Base-by-base conservation (phyloP, 2,329 filamentous ascomycete species). In the Lecanicillium sp. region DNA sequence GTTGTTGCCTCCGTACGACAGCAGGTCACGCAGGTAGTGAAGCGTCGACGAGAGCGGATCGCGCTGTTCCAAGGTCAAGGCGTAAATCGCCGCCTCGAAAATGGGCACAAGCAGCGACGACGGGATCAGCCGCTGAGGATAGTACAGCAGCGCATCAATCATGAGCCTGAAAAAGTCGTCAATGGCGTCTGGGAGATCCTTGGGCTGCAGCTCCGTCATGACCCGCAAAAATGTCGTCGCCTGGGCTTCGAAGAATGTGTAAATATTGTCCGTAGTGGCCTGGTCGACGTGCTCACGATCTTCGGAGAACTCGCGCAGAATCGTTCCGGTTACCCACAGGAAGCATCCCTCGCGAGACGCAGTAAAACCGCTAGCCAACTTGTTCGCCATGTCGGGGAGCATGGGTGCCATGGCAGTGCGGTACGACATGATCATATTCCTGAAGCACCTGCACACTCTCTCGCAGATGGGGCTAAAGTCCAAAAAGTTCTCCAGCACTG, bases 91-190 rank as follows among this genome's bases (percentile, higher is more conserved):
- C 2, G 92, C 92, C 47, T 89, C 79, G 50, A 97, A 84, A 44
- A 96, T 88, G 3, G 87, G 83, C 5, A 79, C 71, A 55, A 94
- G 80, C 13, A 98, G 74, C 12, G 74, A 69, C 1, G 89, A 95
- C 2, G 78, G 77, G 47, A 97, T 80, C 30, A 94, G 77, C 53
- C 84, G 84, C 52, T 86, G 77, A 4, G 92, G 86, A 60, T 95
- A 95, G 66, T 92, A 98, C 36, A 96, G 80, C 18, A 96, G 74
- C 22, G 92, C 89, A 58, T 98, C 92, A 9, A 87, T 85, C 28
- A 90, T 76, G 8, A 98, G 77, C 19, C 92, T 84, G 75, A 94
- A 98, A 65, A 96, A 98, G 58, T 96, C 89, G 57, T 96, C 89
- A 50, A 95, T 94, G 42, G 95, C 85, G 43, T 79, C 75, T 2